Evolutionary conservation across 352 stramenopile genomes (phyloP).

Genomic region (Phytophthora cryptogea): DNA sequence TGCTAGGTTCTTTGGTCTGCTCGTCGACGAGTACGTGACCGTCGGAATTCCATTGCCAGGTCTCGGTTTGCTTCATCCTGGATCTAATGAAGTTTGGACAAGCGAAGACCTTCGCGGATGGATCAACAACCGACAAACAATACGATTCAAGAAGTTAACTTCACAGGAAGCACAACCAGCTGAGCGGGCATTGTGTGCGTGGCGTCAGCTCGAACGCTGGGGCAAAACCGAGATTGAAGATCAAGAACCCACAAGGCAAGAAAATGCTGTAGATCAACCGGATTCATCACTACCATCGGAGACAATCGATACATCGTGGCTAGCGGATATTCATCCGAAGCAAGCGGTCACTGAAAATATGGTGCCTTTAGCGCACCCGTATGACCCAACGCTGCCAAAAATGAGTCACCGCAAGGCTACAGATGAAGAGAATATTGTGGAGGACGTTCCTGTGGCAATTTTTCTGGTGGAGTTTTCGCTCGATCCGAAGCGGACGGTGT

Average conservation of each 20-base stretch:
- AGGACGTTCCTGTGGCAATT: constrained; percentile 56
- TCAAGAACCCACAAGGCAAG: background rate
- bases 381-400: constrained; percentile 12
- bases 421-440: constrained; percentile 13
- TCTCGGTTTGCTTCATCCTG: constrained; percentile 31
- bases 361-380: constrained; percentile 28
- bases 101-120: constrained; percentile 58
- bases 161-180: constrained; percentile 18
- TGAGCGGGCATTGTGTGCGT: constrained; percentile 35
- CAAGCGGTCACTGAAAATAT: constrained; percentile 31
- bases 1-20: constrained; percentile 56
- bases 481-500: constrained; percentile 60
- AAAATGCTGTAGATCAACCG: background rate
- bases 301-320: constrained; percentile 13
- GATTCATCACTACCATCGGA: background rate
- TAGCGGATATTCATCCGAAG: constrained; percentile 42
- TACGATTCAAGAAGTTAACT: constrained; percentile 37
- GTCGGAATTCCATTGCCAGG: constrained; percentile 66
- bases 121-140: constrained; percentile 53
- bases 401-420: constrained; percentile 20
- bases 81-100: constrained; percentile 42
- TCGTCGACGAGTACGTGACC: constrained; percentile 64
- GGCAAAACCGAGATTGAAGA: constrained; percentile 6
- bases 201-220: constrained; percentile 39
- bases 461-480: constrained; percentile 77